phyloP scores from a whole-genome alignment of 495 filamentous ascomycete genomes.

The Neurospora tetrasperma region DNA sequence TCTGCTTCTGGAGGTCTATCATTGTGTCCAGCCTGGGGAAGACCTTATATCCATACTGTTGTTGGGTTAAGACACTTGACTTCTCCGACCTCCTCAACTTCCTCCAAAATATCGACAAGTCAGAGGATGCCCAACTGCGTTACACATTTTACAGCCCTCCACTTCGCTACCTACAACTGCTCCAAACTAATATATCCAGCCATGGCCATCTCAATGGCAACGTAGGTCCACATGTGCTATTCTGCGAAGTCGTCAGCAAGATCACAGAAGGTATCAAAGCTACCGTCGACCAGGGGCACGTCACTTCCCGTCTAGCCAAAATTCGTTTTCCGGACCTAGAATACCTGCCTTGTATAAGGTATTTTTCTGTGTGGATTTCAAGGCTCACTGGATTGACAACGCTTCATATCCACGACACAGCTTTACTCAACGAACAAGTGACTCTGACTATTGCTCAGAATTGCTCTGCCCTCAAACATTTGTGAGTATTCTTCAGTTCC shows the following conservation, averaged over 20 bases:
- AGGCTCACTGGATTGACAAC: conserved; percentile 27
- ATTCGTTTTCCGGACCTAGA: conserved; percentile 19
- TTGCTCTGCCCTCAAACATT: conserved; percentile 51
- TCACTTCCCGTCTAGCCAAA: conserved; percentile 36
- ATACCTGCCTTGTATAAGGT: conserved; percentile 13
- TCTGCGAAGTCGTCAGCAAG: conserved; percentile 18
- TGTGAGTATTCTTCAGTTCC: conserved; percentile 21
- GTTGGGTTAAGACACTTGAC: conserved; percentile 54
- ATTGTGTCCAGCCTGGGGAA: conserved; percentile 53
- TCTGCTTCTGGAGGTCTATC: conserved; percentile 58
- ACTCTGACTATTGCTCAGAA: conserved; percentile 42
- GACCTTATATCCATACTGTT: conserved; percentile 60
- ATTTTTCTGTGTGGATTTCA: conserved; percentile 27
- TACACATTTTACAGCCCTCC: conserved; percentile 42
- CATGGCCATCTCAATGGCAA: not conserved
- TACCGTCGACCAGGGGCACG: conserved; percentile 21
- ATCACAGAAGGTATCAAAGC: conserved; percentile 26
- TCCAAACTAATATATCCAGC: not conserved
- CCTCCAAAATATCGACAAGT: conserved; percentile 16
- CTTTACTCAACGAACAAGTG: conserved; percentile 41
- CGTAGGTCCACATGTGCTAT: conserved; percentile 13
- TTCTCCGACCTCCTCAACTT: conserved; percentile 46
- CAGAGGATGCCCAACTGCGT: conserved; percentile 13
- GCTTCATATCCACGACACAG: conserved; percentile 48
- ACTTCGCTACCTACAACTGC: conserved; percentile 28